phyloP scores from a whole-genome alignment of 2,329 filamentous ascomycete species.

The Fusarium robinianum region DNA sequence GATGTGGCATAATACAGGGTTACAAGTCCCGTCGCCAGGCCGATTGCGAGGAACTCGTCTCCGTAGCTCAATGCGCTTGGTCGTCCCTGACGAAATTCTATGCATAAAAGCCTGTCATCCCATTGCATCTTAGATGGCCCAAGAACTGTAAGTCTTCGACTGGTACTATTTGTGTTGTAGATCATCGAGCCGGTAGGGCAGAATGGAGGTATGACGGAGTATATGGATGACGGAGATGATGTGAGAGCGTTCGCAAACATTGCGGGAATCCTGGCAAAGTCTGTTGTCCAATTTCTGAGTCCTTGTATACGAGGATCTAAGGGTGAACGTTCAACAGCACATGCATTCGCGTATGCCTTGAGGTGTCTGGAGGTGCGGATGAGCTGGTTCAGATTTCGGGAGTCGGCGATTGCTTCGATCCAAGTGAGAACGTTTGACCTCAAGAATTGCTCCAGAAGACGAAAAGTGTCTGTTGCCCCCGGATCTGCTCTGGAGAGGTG shows the following conservation, averaged over 20 bases:
- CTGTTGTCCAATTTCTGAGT: constrained; percentile 37
- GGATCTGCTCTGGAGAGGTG: constrained; percentile 40
- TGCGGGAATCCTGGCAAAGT: constrained; percentile 39
- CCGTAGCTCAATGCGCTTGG: constrained; percentile 35
- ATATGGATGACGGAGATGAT: constrained; percentile 38
- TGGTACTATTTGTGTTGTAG: constrained; percentile 16
- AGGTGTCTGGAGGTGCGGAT: constrained; percentile 25
- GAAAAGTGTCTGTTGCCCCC: constrained; percentile 26
- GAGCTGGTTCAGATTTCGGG: constrained; percentile 19
- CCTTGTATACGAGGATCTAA: constrained; percentile 20
- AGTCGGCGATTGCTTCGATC: constrained; percentile 40
- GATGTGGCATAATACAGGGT: constrained; percentile 34
- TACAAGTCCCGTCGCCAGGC: constrained; percentile 30
- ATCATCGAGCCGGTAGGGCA: constrained; percentile 39
- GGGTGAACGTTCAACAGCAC: constrained; percentile 22
- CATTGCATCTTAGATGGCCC: constrained; percentile 33
- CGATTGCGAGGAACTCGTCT: constrained; percentile 36
- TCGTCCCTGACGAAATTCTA: constrained; percentile 34
- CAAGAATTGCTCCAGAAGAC: constrained; percentile 38
- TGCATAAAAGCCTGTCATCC: constrained; percentile 40
- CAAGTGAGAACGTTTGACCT: constrained; percentile 43
- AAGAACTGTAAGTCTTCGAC: constrained; percentile 28
- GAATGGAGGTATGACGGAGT: constrained; percentile 40
- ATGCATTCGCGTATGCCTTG: constrained; percentile 26
- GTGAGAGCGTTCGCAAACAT: constrained; percentile 39